Evolutionary conservation across 768 basidiomycete species (phyloP), one percentile per base, ranked within the genome.

Genomic region (Boletus insuetus): DNA sequence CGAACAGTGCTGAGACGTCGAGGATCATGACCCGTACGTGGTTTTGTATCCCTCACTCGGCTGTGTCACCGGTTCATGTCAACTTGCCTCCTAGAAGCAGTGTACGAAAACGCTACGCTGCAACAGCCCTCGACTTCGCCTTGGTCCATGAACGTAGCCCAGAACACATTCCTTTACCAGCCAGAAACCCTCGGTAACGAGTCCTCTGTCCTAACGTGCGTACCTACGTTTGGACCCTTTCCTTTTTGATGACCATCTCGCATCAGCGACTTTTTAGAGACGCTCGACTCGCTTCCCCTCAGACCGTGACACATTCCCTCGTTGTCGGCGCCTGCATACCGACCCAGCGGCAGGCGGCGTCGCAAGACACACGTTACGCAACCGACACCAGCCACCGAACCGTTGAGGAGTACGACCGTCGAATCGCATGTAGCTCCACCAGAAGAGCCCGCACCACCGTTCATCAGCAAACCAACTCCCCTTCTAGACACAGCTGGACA

Each of bases 261-360:
- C 26, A 24, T 22, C 54, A 94, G 91, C 34, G 92, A 95, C 65
- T 94, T 94, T 70, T 79, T 95, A 24, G 90, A 93, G 67, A 91
- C 90, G 0, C 79, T 95, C 10, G 90, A 93, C 69, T 92, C 69
- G 81, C 81, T 14, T 74, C 75, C n/a, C 81, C 83, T 6, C 66
- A 71, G 54, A 77, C 77, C 2, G 77, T 83, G 29, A 64, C 77
- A 6, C 79, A 81, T 3, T 73, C 80, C 5, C 69, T 84, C 40
- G 77, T 82, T 82, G 66, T 70, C 82, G 22, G 76, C 80, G 44
- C 60, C 68, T 46, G 44, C 70, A 60, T 58, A 67, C 59, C 41
- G 59, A 60, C 37, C 47, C 52, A 13, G 14, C 56, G 24, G 24
- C 53, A 12, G 55, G 60, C 24, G 55, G n/a, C 50, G 53, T 55